Conservation (phyloP, 208 protist species). For the Novymonas esmeraldas region DNA sequence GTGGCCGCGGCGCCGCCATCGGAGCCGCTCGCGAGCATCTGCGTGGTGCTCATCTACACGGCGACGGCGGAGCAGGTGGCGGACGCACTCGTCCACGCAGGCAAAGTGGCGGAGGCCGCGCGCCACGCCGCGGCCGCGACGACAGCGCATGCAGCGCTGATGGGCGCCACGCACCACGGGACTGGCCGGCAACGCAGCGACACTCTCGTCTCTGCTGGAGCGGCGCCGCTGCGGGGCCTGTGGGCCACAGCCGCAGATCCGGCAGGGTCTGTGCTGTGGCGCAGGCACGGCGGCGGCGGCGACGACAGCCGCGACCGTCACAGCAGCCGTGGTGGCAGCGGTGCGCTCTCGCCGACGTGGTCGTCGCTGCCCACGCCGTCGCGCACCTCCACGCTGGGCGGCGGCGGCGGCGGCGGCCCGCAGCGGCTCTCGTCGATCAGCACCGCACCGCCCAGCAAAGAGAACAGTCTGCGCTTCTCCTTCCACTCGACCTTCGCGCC, state of each 20-base stretch:
- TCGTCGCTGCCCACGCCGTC: no score
- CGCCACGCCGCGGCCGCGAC: not conserved
- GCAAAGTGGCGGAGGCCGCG: not conserved
- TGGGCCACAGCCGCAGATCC: not conserved
- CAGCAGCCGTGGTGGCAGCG: no score
- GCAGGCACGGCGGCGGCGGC: not conserved
- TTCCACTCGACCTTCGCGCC: not conserved
- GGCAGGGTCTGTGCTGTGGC: no score
- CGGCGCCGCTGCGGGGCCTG: no score
- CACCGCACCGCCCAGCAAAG: conserved; percentile 14
- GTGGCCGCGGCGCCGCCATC: not conserved
- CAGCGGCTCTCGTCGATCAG: not conserved
- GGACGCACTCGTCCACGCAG: conserved; percentile 15
- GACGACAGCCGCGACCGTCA: not conserved
- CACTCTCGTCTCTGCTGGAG: not conserved
- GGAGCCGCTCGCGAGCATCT: conserved; percentile 3
- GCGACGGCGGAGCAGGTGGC: conserved; percentile 29
- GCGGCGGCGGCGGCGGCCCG: no score
- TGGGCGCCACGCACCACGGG: no score
- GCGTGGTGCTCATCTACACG: conserved; percentile 33
- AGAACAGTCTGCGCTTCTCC: conserved; percentile 1
- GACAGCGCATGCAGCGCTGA: no score
- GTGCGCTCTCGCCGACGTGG: no score
- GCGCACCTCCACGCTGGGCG: not conserved
- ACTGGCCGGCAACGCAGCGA: not conserved